Evolutionary conservation across 2,329 filamentous ascomycete genomes (phyloP).

Genomic region (Talaromyces albobiverticillius): DNA sequence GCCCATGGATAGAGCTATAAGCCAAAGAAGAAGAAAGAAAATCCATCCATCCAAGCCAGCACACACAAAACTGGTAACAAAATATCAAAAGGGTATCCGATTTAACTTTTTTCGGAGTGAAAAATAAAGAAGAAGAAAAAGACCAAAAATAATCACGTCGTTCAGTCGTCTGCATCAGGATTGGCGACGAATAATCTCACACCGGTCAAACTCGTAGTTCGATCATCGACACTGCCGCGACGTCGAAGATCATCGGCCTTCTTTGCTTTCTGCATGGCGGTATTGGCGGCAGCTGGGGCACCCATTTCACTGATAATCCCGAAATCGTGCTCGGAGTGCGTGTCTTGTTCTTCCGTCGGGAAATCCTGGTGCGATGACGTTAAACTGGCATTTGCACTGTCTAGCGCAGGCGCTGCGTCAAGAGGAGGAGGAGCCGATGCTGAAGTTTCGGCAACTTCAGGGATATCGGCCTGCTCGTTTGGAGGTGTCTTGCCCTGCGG

Average conservation of each 20-base stretch:
- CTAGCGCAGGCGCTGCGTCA: constrained; percentile 26
- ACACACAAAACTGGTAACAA: not conserved
- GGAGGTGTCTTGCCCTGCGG: constrained; percentile 50
- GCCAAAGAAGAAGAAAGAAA: not conserved
- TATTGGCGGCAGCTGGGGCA: constrained; percentile 39
- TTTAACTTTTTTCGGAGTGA: constrained; percentile 5
- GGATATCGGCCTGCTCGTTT: constrained; percentile 40
- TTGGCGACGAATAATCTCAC: constrained; percentile 48
- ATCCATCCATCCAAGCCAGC: not conserved
- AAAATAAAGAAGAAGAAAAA: not conserved
- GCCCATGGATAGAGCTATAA: not conserved
- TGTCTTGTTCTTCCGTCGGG: constrained; percentile 26
- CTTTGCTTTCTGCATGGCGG: constrained; percentile 38
- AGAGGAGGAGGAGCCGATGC: constrained; percentile 12
- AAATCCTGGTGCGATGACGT: constrained; percentile 8
- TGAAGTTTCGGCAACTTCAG: constrained; percentile 41
- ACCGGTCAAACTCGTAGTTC: constrained; percentile 46
- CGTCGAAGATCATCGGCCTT: constrained; percentile 44
- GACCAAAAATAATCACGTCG: not conserved
- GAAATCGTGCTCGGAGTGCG: constrained; percentile 52
- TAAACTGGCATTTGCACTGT: constrained; percentile 14
- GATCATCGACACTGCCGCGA: constrained; percentile 48
- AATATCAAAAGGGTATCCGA: constrained; percentile 12
- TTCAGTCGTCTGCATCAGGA: constrained; percentile 38
- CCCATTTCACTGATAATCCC: constrained; percentile 53